Conservation (phyloP, 192 early-diverging fungal species). For the Podila epigama region DNA sequence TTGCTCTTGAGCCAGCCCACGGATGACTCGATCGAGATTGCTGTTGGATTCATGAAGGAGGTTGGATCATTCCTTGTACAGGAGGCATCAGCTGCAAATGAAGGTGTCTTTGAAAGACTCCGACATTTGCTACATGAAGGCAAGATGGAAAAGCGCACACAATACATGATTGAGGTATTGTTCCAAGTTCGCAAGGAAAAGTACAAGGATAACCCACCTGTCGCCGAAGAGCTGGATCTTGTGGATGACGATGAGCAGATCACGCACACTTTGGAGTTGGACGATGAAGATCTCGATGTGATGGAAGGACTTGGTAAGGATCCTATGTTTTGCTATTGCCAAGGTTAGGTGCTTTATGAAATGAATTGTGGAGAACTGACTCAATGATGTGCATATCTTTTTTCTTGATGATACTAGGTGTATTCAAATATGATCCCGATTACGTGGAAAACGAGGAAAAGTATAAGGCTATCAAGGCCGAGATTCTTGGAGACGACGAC, state of each 20-base stretch:
- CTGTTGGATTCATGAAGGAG: conserved; percentile 92
- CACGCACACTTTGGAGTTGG: conserved; percentile 82
- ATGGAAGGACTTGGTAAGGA: conserved; percentile 81
- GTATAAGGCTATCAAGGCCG: conserved; percentile 80
- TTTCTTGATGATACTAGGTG: conserved; percentile 26
- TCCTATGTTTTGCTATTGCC: not conserved
- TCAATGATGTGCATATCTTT: not conserved
- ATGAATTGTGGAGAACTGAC: not conserved
- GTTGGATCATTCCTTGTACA: conserved; percentile 86
- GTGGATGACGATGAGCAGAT: conserved; percentile 97
- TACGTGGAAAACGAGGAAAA: conserved; percentile 85
- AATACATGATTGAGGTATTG: conserved; percentile 98
- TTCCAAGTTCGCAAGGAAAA: conserved; percentile 95
- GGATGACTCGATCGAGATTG: conserved; percentile 95
- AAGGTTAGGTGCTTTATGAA: not conserved
- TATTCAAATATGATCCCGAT: conserved; percentile 84
- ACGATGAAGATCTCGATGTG: conserved; percentile 83
- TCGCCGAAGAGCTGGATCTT: conserved; percentile 83
- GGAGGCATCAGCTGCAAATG: conserved; percentile 75
- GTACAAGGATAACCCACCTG: conserved; percentile 87
- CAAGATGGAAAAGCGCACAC: conserved; percentile 91
- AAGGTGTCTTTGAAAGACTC: conserved; percentile 92
- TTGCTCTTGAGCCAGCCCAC: conserved; percentile 87
- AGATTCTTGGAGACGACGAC: conserved; percentile 85
- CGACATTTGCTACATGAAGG: conserved; percentile 93